Conservation (phyloP, 148 eudicot genomes). For the Persicaria tinctoria region DNA sequence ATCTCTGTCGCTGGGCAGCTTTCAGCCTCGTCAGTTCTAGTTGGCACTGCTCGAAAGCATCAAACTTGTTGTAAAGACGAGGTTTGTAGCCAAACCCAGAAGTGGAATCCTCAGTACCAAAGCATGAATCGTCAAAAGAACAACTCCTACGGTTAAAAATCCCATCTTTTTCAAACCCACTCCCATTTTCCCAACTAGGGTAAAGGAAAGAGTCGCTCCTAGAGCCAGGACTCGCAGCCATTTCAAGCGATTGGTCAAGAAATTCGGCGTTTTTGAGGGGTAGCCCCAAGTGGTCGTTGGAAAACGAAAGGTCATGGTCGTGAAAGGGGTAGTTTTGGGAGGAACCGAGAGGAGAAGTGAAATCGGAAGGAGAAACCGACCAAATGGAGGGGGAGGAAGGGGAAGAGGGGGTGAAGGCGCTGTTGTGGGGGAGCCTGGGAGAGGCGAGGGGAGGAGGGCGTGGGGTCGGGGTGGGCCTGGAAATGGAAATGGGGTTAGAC, state of each 20-base stretch:
- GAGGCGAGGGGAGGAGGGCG: constrained; percentile 30
- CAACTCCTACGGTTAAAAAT: constrained; percentile 47
- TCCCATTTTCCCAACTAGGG: constrained; percentile 20
- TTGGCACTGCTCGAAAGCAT: constrained; percentile 35
- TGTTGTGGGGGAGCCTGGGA: constrained; percentile 31
- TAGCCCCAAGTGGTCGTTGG: constrained; percentile 21
- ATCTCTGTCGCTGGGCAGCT: constrained; percentile 46
- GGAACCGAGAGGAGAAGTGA: constrained; percentile 14
- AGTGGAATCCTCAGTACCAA: constrained; percentile 36
- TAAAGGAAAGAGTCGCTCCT: constrained; percentile 36
- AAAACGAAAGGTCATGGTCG: constrained; percentile 20
- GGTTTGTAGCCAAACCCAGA: constrained; percentile 53
- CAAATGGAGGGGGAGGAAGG: constrained; percentile 45
- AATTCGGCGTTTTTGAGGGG: constrained; percentile 25
- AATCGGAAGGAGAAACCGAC: constrained; percentile 28
- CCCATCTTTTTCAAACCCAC: constrained; percentile 10
- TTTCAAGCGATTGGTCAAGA: constrained; percentile 24
- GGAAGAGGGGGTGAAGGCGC: constrained; percentile 36
- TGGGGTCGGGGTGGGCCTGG: constrained; percentile 33
- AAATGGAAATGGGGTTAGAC: constrained; percentile 12
- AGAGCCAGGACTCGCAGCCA: constrained; percentile 33
- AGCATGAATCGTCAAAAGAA: constrained; percentile 52
- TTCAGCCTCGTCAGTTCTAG: constrained; percentile 45
- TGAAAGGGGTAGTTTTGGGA: constrained; percentile 23
- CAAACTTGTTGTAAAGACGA: constrained; percentile 43